Percentiles rank a stretch among this genome's conserved stretches.
Conservation (phyloP, 208 protist genomes). For the Porcisia hertigi region DNA sequence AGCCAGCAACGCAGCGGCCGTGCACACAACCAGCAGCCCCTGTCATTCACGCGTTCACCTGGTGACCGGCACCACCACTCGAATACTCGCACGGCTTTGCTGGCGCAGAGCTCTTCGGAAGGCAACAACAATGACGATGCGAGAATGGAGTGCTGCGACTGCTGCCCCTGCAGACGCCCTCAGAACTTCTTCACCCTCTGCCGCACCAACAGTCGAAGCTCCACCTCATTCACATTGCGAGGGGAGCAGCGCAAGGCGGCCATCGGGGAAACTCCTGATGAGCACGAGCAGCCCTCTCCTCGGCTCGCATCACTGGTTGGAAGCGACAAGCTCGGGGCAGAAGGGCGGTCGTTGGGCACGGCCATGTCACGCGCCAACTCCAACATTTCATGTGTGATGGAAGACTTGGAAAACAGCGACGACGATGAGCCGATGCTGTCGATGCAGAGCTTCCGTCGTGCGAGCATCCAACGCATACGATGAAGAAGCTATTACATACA, state of each 20-base stretch:
- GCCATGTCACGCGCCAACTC: neutral
- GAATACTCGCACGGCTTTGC: neutral
- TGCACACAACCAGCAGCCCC: slow-evolving; percentile 1
- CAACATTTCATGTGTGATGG: slow-evolving; percentile 7
- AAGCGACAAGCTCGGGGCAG: neutral
- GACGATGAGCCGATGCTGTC: slow-evolving; percentile 54
- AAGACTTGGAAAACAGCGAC: slow-evolving; percentile 30
- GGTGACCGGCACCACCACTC: neutral
- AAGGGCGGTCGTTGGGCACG: neutral
- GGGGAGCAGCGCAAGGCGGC: neutral
- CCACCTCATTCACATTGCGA: neutral
- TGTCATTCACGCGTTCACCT: neutral
- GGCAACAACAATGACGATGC: slow-evolving; percentile 2
- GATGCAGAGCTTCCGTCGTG: slow-evolving; percentile 44
- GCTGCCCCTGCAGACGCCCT: slow-evolving; percentile 48
- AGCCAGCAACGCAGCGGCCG: slow-evolving; percentile 19
- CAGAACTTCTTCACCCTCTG: slow-evolving; percentile 43
- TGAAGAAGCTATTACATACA: neutral
- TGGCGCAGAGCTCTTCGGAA: neutral
- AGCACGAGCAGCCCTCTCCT: neutral
- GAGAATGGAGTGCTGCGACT: slow-evolving; percentile 40
- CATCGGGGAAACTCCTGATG: neutral
- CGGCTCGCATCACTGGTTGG: neutral
- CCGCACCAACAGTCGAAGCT: slow-evolving; percentile 4
- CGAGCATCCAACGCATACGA: slow-evolving; percentile 30